Base-by-base conservation (phyloP, 148 eudicot species). In the Amaranthus hypochondriacus region DNA sequence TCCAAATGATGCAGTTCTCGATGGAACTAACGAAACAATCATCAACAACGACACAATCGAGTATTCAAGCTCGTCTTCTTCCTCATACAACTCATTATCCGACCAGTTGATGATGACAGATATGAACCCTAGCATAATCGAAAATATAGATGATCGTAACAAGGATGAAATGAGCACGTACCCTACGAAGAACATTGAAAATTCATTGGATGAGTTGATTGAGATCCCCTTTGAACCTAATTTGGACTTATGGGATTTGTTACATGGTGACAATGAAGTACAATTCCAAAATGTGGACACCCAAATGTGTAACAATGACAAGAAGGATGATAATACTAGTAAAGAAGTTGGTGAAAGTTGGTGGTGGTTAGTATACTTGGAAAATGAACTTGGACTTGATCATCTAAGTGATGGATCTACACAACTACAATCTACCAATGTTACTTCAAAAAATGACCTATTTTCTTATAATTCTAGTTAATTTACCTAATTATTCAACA, bases 361-460 rank as follows among this genome's bases (percentile, higher is more conserved):
- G 83, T 83, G 85, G 85, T 83, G 83, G 85, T 74, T 83, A 53
- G 83, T 71, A 15, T 83, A 79, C 72, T 83, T 83, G 62, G 85
- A 83, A 76, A 83, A 76, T 73, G 85, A 83, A 66, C 85, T 83
- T 65, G 85, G 83, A 79, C 83, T 83, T 53, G 78, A 65, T 11
- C 82, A 65, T 49, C 79, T 65, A 65, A 50, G 59, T 71, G 39
- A 28, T 28, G 51, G 66, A 15, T 54, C 65, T 28, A 66, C 69
- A 52, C 56, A 67, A 62, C 48, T 49, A 44, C 74, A 62, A 42
- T 56, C 82, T 63, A 79, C 14, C 39, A 56, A 56, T 12, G 66
- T 7, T 65, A 54, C 69, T 49, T 18, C 70, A 71, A 14, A 6
- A 5, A 5, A 12, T 18, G 14, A 49, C 51, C 55, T 62, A 10